A percentile compares a stretch with the other conserved stretches of the same genome.
phyloP scores from a whole-genome alignment of 1,284 basidiomycete genomes.

The Blastosporella zonata region DNA sequence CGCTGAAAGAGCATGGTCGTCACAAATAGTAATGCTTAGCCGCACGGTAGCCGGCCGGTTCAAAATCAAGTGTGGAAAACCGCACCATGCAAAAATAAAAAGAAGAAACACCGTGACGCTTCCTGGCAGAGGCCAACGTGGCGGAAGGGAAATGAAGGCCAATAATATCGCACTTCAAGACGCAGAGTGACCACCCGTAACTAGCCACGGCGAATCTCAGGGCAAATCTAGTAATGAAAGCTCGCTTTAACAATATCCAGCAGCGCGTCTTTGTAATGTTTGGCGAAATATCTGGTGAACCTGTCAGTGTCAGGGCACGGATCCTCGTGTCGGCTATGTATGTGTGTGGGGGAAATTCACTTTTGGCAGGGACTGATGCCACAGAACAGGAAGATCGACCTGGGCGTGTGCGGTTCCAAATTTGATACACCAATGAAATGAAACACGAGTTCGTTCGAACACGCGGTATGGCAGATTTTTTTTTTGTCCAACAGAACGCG shows the following conservation, averaged over 20 bases:
- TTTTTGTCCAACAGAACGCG: slow-evolving; percentile 81
- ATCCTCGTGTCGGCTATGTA: neutral
- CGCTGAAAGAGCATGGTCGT: too few relatives aligned
- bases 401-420: slow-evolving; percentile 42
- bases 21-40: too few relatives aligned
- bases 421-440: slow-evolving; percentile 76
- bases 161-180: too few relatives aligned
- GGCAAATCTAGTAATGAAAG: slow-evolving; percentile 65
- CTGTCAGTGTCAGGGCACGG: neutral
- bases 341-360: neutral
- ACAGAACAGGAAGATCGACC: slow-evolving; percentile 68
- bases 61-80: too few relatives aligned
- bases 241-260: slow-evolving; percentile 68
- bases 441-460: slow-evolving; percentile 74
- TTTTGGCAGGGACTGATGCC: slow-evolving; percentile 31
- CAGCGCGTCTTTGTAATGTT: slow-evolving; percentile 62
- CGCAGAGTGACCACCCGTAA: slow-evolving; percentile 10
- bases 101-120: too few relatives aligned
- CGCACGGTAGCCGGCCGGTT: too few relatives aligned
- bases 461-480: slow-evolving; percentile 82
- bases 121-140: too few relatives aligned
- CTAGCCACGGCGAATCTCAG: slow-evolving; percentile 64
- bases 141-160: too few relatives aligned
- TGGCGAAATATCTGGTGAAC: neutral
- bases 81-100: too few relatives aligned